Base-by-base conservation (phyloP, 805 yeast species). In the Monosporozyma servazzii region DNA sequence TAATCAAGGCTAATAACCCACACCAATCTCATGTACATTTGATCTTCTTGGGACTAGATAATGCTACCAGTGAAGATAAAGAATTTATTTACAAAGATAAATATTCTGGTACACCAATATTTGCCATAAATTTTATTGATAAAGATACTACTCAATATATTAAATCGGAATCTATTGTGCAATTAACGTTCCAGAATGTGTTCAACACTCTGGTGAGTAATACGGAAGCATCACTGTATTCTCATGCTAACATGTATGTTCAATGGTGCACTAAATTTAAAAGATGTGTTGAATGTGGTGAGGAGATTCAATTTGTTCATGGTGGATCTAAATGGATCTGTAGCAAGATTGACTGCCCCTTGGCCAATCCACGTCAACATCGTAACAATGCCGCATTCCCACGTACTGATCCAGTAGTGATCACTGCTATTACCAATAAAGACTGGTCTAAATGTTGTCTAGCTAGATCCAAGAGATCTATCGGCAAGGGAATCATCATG, bases 231-330 rank as follows among this genome's bases (percentile, higher is more conserved):
- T 79, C 88, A 2, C 63, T 88, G 21, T 83, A 79, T 56, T 83
- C 95, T 2, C 93, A 90, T 62, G 91, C 87, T 0, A 80, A 84
- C 53, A 88, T 86, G 82, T 86, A 81, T 62, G 62, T 89, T 50
- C 96, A 90, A 66, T 91, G 97, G 96, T 72, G 86, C 46, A 66
- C 70, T 50, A 79, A 88, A 49, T 86, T 85, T 61, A 73, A 75
- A 52, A 84, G 76, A 67, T 91, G 98, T 64, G 90, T 91, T 6
- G 91, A 93, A 0, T 91, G 98, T 71, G 97, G 96, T 0, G 62
- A 75, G 0, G 68, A 65, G 41, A 79, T 81, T 15, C 71, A 79
- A 13, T 82, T 87, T 2, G 73, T 82, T 6, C 80, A 83, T 57
- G 85, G 82, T 0, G 91, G 93, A 0, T 81, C 87, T 0, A 79